A percentile compares a stretch with the other conserved stretches of the same genome.
Evolutionary conservation across 257 asterid genomes (phyloP).

Genomic region (Rubia yunnanensis): DNA sequence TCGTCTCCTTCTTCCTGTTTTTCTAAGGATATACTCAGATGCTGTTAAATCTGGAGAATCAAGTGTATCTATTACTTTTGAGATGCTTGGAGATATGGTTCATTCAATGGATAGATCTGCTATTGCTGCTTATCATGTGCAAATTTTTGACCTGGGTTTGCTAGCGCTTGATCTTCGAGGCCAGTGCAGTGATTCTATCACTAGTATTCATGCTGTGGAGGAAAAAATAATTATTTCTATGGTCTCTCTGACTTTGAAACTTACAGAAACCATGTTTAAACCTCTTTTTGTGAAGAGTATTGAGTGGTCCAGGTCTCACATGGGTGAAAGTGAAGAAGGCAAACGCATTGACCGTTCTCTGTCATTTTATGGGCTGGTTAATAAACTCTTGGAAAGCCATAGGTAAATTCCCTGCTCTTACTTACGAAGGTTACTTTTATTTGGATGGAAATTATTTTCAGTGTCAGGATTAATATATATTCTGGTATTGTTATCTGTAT

Average conservation of each 20-base stretch:
- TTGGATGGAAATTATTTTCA: not conserved
- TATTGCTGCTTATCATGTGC: conserved; percentile 53
- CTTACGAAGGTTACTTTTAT: not conserved
- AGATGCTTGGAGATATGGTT: conserved; percentile 61
- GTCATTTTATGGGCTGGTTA: conserved; percentile 75
- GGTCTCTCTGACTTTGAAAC: conserved; percentile 68
- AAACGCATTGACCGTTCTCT: conserved; percentile 48
- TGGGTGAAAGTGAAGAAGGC: conserved; percentile 30
- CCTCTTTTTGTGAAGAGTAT: conserved; percentile 75
- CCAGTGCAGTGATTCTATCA: conserved; percentile 48
- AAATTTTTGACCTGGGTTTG: conserved; percentile 71
- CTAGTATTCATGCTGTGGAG: conserved; percentile 54
- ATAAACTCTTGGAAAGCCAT: conserved; percentile 70
- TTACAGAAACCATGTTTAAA: conserved; percentile 76
- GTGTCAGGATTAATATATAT: not conserved
- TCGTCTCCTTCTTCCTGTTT: conserved; percentile 72
- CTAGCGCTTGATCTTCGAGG: conserved; percentile 84
- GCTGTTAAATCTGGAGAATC: conserved; percentile 57
- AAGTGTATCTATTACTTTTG: conserved; percentile 54
- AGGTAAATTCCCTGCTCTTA: conserved; percentile 35
- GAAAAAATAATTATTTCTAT: conserved; percentile 50
- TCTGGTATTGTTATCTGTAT: not conserved
- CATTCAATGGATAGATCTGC: conserved; percentile 75
- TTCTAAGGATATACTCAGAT: conserved; percentile 52
- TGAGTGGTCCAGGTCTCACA: conserved; percentile 73